Evolutionary conservation across 176 grass and related monocot species (phyloP).

Genomic region (Saccharum spontaneum): DNA sequence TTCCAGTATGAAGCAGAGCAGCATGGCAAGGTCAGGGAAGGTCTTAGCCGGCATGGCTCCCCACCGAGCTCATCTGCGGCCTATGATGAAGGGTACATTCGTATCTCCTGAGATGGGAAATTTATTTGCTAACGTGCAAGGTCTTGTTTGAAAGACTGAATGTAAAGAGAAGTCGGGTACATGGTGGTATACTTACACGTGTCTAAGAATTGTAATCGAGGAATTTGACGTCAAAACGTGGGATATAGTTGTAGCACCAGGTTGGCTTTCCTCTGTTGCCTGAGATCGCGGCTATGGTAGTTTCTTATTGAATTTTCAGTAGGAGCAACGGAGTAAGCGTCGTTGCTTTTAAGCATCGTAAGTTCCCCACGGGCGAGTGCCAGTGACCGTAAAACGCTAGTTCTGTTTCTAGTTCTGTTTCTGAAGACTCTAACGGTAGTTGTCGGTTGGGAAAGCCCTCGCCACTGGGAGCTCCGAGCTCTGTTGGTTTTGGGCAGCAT

Average conservation of each 20-base stretch:
- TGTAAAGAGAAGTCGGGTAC: neutral
- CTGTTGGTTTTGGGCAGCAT: neutral
- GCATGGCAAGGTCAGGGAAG: conserved; percentile 91
- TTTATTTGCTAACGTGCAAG: neutral
- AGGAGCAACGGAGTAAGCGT: neutral
- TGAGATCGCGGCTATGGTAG: neutral
- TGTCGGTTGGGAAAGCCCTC: neutral
- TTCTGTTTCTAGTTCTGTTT: neutral
- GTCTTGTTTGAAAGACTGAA: neutral
- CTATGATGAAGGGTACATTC: conserved; percentile 55
- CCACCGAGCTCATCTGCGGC: conserved; percentile 26
- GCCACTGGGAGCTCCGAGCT: neutral
- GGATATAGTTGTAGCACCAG: neutral
- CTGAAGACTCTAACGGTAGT: neutral
- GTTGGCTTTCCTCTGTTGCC: neutral
- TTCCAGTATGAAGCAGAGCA: conserved; percentile 94
- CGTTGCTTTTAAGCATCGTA: neutral
- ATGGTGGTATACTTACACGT: neutral
- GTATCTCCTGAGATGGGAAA: conserved; percentile 40
- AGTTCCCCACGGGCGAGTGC: no score
- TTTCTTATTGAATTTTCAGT: conserved; percentile 6
- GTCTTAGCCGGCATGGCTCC: conserved; percentile 35
- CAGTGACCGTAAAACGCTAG: neutral
- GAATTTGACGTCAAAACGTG: conserved; percentile 1
- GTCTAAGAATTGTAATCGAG: neutral